phyloP scores from a whole-genome alignment of 176 grass and related monocot species.

The Raddia distichophylla region DNA sequence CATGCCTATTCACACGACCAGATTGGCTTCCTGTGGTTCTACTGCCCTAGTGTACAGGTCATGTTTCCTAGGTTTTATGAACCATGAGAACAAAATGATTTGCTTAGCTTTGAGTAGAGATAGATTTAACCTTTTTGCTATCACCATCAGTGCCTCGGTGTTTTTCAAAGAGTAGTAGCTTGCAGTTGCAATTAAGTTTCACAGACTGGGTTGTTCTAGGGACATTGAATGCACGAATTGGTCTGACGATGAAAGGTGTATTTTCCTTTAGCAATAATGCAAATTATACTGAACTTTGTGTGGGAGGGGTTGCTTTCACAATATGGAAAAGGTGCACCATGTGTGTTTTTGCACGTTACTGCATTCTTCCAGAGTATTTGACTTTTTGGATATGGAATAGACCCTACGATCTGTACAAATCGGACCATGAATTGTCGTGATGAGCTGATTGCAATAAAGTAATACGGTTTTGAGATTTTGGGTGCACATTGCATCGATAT shows the following conservation, averaged over 20 bases:
- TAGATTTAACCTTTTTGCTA: conserved; percentile 18
- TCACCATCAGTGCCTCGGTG: background rate
- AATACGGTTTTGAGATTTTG: conserved; percentile 1
- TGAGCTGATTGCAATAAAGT: background rate
- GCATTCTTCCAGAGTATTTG: conserved; percentile 19
- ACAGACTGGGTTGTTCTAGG: conserved; percentile 21
- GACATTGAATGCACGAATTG: conserved; percentile 37
- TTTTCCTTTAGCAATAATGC: conserved; percentile 40
- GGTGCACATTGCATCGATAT: background rate
- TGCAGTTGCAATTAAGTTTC: conserved; percentile 20
- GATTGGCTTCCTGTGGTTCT: conserved; percentile 7
- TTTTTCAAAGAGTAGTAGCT: conserved; percentile 15
- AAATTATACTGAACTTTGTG: background rate
- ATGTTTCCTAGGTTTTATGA: conserved; percentile 40
- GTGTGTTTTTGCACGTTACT: conserved; percentile 28
- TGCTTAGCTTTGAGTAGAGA: conserved; percentile 20
- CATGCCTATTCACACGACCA: background rate
- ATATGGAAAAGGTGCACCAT: conserved; percentile 29
- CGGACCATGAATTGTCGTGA: background rate
- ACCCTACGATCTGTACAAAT: conserved; percentile 12
- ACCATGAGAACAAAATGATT: conserved; percentile 31
- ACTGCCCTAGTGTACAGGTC: background rate
- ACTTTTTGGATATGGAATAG: conserved; percentile 26
- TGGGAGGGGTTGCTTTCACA: conserved; percentile 31
- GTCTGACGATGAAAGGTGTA: conserved; percentile 14